Percentiles rank a stretch among this genome's conserved stretches.
Conservation (phyloP, 2,329 filamentous ascomycete species). For the Epichloe uncinata region DNA sequence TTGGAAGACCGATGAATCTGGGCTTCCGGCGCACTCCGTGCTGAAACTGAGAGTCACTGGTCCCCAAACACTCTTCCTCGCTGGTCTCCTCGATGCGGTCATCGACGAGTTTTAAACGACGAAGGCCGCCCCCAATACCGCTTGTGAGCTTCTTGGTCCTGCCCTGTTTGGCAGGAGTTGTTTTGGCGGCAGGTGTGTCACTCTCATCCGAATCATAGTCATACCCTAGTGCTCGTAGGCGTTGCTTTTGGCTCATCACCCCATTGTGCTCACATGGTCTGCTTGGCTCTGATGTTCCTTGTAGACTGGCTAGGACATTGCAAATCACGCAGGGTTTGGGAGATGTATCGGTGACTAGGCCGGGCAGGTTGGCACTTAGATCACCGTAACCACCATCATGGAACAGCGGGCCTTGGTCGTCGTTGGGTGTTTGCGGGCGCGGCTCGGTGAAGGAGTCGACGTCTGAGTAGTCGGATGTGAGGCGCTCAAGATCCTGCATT, state of each 20-base stretch:
- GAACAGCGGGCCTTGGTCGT: slow-evolving; percentile 26
- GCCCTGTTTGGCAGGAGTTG: background rate
- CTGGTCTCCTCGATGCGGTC: slow-evolving; percentile 5
- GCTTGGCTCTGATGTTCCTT: background rate
- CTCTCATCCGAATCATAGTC: slow-evolving; percentile 13
- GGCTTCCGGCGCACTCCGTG: slow-evolving; percentile 2
- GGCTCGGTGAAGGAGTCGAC: slow-evolving; percentile 19
- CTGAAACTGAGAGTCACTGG: background rate
- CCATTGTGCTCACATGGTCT: slow-evolving; percentile 4
- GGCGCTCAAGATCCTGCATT: slow-evolving; percentile 5
- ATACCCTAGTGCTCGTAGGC: slow-evolving; percentile 12
- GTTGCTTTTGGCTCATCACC: slow-evolving; percentile 10
- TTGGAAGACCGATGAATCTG: background rate
- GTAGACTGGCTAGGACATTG: slow-evolving; percentile 3
- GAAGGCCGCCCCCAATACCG: slow-evolving; percentile 4
- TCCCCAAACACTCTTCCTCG: slow-evolving; percentile 3
- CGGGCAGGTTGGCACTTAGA: slow-evolving; percentile 20
- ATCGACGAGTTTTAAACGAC: slow-evolving; percentile 6
- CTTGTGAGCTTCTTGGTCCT: slow-evolving; percentile 6
- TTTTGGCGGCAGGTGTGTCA: background rate
- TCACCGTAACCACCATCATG: slow-evolving; percentile 21
- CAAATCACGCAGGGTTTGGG: slow-evolving; percentile 7
- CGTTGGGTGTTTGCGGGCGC: slow-evolving; percentile 9
- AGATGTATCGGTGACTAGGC: slow-evolving; percentile 8
- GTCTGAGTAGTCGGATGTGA: slow-evolving; percentile 13